Evolutionary conservation across 495 filamentous ascomycete species (phyloP), one percentile per base, ranked within the genome.

Genomic region (Penicillium bovifimosum): DNA sequence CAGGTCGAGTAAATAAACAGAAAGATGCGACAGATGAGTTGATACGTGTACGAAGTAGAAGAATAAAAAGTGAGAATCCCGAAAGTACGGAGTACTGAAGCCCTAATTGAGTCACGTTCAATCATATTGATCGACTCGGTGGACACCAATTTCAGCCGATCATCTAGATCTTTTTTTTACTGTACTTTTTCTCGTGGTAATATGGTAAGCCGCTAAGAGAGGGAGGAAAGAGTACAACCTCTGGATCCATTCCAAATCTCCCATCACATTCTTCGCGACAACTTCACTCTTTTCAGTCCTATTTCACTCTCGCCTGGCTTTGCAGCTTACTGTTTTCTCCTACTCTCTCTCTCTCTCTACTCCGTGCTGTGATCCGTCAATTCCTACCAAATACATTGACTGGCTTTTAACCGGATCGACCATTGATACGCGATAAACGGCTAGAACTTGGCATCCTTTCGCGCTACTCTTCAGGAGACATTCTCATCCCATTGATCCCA

Each of bases 281-380:
- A 20, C 50, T 52, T 49, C 43, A 20, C 31, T 46, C 51, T 41
- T 42, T 40, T 32, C 18, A 9, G 9, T 24, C 27, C 40, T 32
- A 42, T 48, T 41, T 16, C 16, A 20, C 35, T 40, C 16, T 28
- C 24, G n/a, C 41, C 43, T 8, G 14, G 9, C 33, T 44, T 24
- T 53, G 43, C 36, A 54, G 34, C 14, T 13, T 18, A 42, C 41
- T 36, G 29, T 43, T 29, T 46, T 47, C 56, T 48, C 31, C 54
- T 33, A 16, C n/a, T n/a, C n/a, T n/a, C n/a, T 50, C 40, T 61
- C 35, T 50, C 40, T 58, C 31, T 24, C 43, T 45, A 35, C 55
- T 58, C 31, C 17, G 39, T 45, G 31, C 55, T 63, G 56, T 57
- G 57, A 60, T 60, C 58, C 51, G 44, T 63, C 59, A 47, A 59